Evolutionary conservation across 1,139 yeast species (phyloP), one percentile per base, ranked within the genome.

Genomic region (Debaryomyces psychrophilus): DNA sequence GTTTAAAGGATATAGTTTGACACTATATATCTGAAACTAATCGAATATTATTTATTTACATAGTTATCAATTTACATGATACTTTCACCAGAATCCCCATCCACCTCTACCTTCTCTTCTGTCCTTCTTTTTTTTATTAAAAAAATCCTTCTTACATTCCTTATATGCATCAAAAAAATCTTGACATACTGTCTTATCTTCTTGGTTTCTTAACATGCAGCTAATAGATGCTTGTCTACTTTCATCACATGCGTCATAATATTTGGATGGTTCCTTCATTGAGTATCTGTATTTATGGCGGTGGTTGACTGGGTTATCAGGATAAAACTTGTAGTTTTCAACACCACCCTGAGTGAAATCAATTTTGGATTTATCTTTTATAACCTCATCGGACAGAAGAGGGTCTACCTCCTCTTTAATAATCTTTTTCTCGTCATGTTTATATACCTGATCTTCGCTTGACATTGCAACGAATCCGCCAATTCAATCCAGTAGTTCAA

Each of bases 91-190:
- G 51, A 65, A 62, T 4, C 78, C 79, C 80, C 80, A 75, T 7
- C 80, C 80, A 29, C 71, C 70, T 51, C 62, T 67, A 0, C 81
- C 79, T 37, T 67, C 66, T 23, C 56, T 54, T 50, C 62, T 65
- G 50, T 75, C 79, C 45, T 64, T 58, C 50, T 60, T 69, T 54
- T 62, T 69, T 54, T 73, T 72, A 20, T 64, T 65, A 55, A 73
- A 75, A 85, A 96, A 92, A 58, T 87, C 96, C 60, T 83, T 83
- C 59, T 87, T 85, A 67, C 99, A 93, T 60, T 93, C 98, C 51
- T 90, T 77, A 61, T 92, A 93, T 0, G 97, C 97, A 56, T 86
- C 90, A 62, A 92, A 93, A 60, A 89, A 92, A 52, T 88, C 96
- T 52, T 78, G 81, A 64, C 99, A 93, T 49, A 81, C 81, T 23